phyloP scores from a whole-genome alignment of 1,284 basidiomycete genomes.

The Cutaneotrichosporon spelunceum region DNA sequence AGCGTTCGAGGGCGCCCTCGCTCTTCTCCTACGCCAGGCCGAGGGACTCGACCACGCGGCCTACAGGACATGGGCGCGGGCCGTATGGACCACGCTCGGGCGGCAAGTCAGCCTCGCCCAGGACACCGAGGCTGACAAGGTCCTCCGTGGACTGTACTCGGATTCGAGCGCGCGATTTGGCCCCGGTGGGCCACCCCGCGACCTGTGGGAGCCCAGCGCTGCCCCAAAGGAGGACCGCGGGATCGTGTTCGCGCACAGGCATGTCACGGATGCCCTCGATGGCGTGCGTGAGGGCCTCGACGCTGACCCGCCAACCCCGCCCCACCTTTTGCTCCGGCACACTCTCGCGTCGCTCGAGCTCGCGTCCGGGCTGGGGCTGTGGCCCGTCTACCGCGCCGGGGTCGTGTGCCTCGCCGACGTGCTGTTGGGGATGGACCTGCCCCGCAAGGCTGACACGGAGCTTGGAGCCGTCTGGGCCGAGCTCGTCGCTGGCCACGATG shows the following conservation, averaged over 20 bases:
- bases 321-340: slow-evolving; percentile 37
- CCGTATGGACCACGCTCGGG: slow-evolving; percentile 39
- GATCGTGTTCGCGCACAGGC: slow-evolving; percentile 28
- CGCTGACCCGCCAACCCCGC: slow-evolving; percentile 20
- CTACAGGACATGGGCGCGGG: slow-evolving; percentile 40
- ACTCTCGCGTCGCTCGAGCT: slow-evolving; percentile 37
- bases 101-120: slow-evolving; percentile 26
- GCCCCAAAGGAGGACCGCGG: slow-evolving; percentile 14
- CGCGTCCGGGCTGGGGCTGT: slow-evolving; percentile 33
- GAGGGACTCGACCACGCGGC: slow-evolving; percentile 30
- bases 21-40: slow-evolving; percentile 30
- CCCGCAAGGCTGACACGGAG: slow-evolving; percentile 30
- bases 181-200: slow-evolving; percentile 28
- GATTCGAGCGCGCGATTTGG: slow-evolving; percentile 20
- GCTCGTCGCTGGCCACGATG: slow-evolving; percentile 20
- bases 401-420: slow-evolving; percentile 36
- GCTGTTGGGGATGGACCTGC: slow-evolving; percentile 37
- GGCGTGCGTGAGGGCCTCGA: slow-evolving; percentile 30
- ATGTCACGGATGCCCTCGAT: slow-evolving; percentile 24
- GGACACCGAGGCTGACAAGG: slow-evolving; percentile 21
- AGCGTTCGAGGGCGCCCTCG: slow-evolving; percentile 37
- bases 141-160: slow-evolving; percentile 27
- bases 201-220: slow-evolving; percentile 21
- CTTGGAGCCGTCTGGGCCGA: slow-evolving; percentile 25
- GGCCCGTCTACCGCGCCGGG: slow-evolving; percentile 38